Percentiles rank a stretch among this genome's conserved stretches.
phyloP scores from a whole-genome alignment of 2,329 filamentous ascomycete species.

The Neurospora crassa region DNA sequence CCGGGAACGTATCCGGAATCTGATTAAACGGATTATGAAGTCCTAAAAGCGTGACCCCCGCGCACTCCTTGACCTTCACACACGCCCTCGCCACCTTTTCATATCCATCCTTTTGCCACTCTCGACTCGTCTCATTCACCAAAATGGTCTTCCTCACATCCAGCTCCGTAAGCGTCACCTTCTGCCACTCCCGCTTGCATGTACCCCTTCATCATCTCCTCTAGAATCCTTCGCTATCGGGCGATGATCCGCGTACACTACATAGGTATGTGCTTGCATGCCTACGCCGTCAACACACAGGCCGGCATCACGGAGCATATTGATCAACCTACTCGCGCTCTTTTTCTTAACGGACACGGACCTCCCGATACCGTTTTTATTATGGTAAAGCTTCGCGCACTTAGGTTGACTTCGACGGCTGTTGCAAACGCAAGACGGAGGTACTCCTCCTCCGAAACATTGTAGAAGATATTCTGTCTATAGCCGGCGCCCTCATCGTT shows the following conservation, averaged over 20 bases:
- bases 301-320: constrained; percentile 33
- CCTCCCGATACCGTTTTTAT: constrained; percentile 51
- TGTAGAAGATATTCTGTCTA: constrained; percentile 38
- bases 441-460: constrained; percentile 41
- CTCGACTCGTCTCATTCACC: constrained; percentile 27
- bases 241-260: constrained; percentile 38
- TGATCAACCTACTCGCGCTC: constrained; percentile 32
- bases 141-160: constrained; percentile 40
- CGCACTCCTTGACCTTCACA: constrained; percentile 24
- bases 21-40: constrained; percentile 30
- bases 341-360: constrained; percentile 29
- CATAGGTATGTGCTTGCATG: constrained; percentile 42
- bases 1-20: constrained; percentile 26
- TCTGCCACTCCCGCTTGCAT: constrained; percentile 36
- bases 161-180: constrained; percentile 49
- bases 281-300: constrained; percentile 51
- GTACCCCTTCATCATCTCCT: constrained; percentile 38
- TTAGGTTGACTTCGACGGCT: constrained; percentile 36
- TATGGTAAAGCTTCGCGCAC: constrained; percentile 48
- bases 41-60: constrained; percentile 33
- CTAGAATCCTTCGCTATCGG: constrained; percentile 33
- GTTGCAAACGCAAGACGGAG: constrained; percentile 42
- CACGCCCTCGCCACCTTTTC: constrained; percentile 21
- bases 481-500: constrained; percentile 41
- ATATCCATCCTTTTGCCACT: constrained; percentile 38